These are phyloP conservation scores for Begonia loranthoides DNA, from an alignment of 306 rosid genomes.

Conservation along the genomic window DNA sequence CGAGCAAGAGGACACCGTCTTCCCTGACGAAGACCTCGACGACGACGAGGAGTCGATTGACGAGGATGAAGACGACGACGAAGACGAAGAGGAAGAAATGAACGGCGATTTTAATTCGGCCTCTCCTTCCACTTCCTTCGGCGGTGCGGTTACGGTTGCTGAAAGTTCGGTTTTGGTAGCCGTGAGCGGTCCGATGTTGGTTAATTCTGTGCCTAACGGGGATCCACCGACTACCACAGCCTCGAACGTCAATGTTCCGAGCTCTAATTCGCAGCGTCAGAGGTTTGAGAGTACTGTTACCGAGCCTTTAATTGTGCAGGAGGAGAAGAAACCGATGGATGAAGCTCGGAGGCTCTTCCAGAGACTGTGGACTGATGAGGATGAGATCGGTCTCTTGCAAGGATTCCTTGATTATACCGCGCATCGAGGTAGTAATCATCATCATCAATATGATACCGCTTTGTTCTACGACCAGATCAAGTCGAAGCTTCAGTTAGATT, in stretches of 20 bases:
- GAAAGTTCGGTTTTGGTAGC: conserved; percentile 10
- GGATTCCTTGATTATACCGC: conserved; percentile 39
- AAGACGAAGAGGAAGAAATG: conserved; percentile 34
- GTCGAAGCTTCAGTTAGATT: conserved; percentile 38
- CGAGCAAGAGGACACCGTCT: conserved; percentile 53
- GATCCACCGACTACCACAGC: conserved; percentile 3
- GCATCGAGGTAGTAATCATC: conserved; percentile 11
- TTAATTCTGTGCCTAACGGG: not conserved
- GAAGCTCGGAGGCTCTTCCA: conserved; percentile 30
- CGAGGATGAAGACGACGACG: conserved; percentile 50
- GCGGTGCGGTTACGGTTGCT: conserved; percentile 10
- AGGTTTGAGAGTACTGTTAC: conserved; percentile 7
- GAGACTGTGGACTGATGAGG: conserved; percentile 53
- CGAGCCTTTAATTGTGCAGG: conserved; percentile 11
- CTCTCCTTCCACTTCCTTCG: conserved; percentile 21
- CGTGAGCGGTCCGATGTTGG: not conserved
- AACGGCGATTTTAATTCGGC: conserved; percentile 23
- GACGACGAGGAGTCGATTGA: conserved; percentile 50
- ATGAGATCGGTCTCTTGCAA: conserved; percentile 45
- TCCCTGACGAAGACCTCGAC: conserved; percentile 45
- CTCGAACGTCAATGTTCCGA: conserved; percentile 1
- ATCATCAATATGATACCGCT: conserved; percentile 31
- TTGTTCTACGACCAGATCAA: conserved; percentile 47
- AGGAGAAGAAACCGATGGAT: conserved; percentile 32
- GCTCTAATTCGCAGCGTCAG: conserved; percentile 13